Evolutionary conservation across 176 grass and related monocot species (phyloP).

Genomic region (sorghum (Sorghum bicolor)): Sorghum_bicolor_NCBIv3 NC_012875.2:6980001-6980500

Average conservation of each 20-base stretch:
- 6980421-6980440: not conserved
- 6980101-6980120: not conserved
- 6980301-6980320: not conserved
- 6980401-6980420: not conserved
- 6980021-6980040: too few relatives aligned
- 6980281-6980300: not conserved
- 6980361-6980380: conserved; percentile 1
- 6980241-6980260: not conserved
- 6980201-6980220: not conserved
- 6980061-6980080: too few relatives aligned
- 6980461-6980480: not conserved
- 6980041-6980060: too few relatives aligned
- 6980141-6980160: not conserved
- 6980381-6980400: not conserved
- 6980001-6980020: not conserved
- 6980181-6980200: not conserved
- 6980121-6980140: not conserved
- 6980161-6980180: not conserved
- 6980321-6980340: not conserved
- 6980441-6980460: not conserved
- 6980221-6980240: not conserved
- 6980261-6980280: not conserved
- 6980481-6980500: not conserved
- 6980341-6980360: not conserved
- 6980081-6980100: conserved; percentile 17